Base-by-base conservation (phyloP, 2,329 filamentous ascomycete genomes). In the Hansfordia pulvinata region DNA sequence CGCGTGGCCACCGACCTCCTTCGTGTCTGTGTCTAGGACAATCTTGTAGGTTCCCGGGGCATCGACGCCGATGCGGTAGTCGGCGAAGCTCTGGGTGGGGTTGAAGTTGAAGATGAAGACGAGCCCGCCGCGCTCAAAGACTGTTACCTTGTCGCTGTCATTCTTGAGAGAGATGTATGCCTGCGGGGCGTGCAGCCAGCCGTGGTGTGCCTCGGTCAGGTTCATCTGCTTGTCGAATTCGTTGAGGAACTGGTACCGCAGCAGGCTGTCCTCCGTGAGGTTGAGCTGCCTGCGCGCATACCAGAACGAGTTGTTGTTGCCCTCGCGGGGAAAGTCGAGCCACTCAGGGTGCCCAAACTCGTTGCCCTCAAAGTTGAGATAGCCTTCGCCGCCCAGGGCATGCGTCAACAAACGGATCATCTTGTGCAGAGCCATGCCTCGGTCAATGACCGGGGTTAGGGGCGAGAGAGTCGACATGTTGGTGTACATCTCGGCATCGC, bases 271-370 rank as follows among this genome's bases (percentile, higher is more conserved):
- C 28, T 94, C 84, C 1, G 84, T 76, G 10, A 98, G 69, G 53
- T 98, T 96, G 39, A 94, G 75, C 51, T 94, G 88, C 32, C 90
- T 79, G 13, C 90, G 74, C 3, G 86, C 86, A 47, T 93, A 93
- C 75, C 83, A 88, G 64, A 86, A 94, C 23, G 81, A 90, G 56
- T 93, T 93, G 45, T 76, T 60, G 56, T 94, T 94, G 32, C 90
- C 90, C 44, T 77, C 84, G 27, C 90, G 81, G 4, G 90, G 90
- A 54, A 98, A 98, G 52, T 98, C 90, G 20, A 98, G 79, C 90
- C 90, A 98, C 54, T 98, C 90, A 0, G 90, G 90, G 49, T 98
- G 90, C 1, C 90, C 90, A 46, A 98, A 98, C 54, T 98, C 90
- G 53, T 98, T 98, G 34, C 90, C 90, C 57, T 94, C 86, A 42